These are phyloP conservation scores for Colletotrichum lupini DNA, from an alignment of 2,329 filamentous ascomycete genomes.

Conservation along the genomic window DNA sequence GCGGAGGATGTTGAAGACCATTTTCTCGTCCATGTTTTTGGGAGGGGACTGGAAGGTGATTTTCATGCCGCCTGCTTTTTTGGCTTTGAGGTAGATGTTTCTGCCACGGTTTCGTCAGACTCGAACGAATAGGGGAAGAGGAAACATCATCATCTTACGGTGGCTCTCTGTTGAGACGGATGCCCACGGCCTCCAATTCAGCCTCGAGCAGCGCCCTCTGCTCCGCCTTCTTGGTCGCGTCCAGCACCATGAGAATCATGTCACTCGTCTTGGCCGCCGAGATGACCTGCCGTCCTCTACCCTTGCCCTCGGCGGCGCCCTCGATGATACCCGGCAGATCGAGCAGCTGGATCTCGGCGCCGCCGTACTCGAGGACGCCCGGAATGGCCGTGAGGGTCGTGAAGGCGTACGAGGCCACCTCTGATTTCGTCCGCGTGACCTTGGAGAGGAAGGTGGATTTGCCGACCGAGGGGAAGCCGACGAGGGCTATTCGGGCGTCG, in stretches of 20 bases:
- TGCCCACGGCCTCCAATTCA: slow-evolving; percentile 94
- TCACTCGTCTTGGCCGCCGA: slow-evolving; percentile 98
- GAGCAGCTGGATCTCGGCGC: slow-evolving; percentile 96
- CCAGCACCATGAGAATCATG: slow-evolving; percentile 94
- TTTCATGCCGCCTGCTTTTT: slow-evolving; percentile 98
- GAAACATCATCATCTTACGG: slow-evolving; percentile 67
- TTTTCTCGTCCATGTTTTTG: slow-evolving; percentile 94
- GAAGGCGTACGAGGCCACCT: slow-evolving; percentile 96
- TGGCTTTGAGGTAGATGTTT: slow-evolving; percentile 96
- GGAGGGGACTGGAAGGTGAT: slow-evolving; percentile 93
- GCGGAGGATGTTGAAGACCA: slow-evolving; percentile 96
- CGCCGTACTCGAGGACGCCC: slow-evolving; percentile 96
- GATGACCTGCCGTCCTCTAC: slow-evolving; percentile 94
- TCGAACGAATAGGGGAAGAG: no score
- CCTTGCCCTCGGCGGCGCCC: slow-evolving; percentile 94
- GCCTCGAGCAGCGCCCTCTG: slow-evolving; percentile 90
- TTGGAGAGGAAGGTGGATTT: slow-evolving; percentile 99
- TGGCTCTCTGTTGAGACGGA: slow-evolving; percentile 89
- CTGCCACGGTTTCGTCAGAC: slow-evolving; percentile 53
- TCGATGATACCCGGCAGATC: slow-evolving; percentile 99
- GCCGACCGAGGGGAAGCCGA: slow-evolving; percentile 98
- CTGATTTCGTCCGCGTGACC: slow-evolving; percentile 97
- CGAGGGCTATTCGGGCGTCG: slow-evolving; percentile 94
- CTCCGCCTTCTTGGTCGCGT: slow-evolving; percentile 96
- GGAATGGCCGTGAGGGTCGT: slow-evolving; percentile 98